Evolutionary conservation across 2,329 filamentous ascomycete species (phyloP).

Genomic region (Phyllosticta ampelicida): DNA sequence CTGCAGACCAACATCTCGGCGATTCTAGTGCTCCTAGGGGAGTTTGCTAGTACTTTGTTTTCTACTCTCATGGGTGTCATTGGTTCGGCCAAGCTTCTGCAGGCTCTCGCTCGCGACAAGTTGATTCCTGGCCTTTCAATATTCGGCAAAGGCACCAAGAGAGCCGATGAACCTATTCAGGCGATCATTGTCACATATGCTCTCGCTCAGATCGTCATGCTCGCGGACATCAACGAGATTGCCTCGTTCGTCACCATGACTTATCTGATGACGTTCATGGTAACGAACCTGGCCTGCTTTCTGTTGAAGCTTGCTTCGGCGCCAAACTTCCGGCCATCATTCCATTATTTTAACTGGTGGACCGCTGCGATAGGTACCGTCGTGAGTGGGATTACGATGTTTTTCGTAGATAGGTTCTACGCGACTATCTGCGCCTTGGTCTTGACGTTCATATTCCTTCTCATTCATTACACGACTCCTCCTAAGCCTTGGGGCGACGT

Average conservation of each 20-base stretch:
- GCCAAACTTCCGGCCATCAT: slow-evolving; percentile 79
- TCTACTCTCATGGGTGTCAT: slow-evolving; percentile 82
- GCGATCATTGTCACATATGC: slow-evolving; percentile 67
- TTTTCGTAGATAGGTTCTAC: slow-evolving; percentile 77
- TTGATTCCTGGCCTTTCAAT: slow-evolving; percentile 64
- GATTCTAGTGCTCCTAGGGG: slow-evolving; percentile 63
- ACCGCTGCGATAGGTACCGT: slow-evolving; percentile 66
- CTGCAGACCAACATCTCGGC: slow-evolving; percentile 60
- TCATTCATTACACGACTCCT: slow-evolving; percentile 77
- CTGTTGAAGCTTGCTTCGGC: slow-evolving; percentile 77
- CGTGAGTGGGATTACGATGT: slow-evolving; percentile 73
- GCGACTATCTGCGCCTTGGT: slow-evolving; percentile 64
- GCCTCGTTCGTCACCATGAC: slow-evolving; percentile 86
- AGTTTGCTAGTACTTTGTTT: slow-evolving; percentile 74
- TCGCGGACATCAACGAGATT: slow-evolving; percentile 78
- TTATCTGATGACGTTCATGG: slow-evolving; percentile 84
- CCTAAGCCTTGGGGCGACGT: slow-evolving; percentile 88
- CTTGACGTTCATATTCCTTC: slow-evolving; percentile 63
- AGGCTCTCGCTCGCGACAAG: slow-evolving; percentile 70
- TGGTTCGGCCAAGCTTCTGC: slow-evolving; percentile 72
- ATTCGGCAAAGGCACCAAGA: slow-evolving; percentile 63
- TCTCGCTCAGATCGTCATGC: slow-evolving; percentile 67
- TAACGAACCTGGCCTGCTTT: slow-evolving; percentile 81
- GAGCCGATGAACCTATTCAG: slow-evolving; percentile 61
- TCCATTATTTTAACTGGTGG: slow-evolving; percentile 82